Percentiles rank a stretch among this genome's conserved stretches.
Evolutionary conservation across 441 rosid species (phyloP).

Genomic region (Gossypium schwendimanii): DNA sequence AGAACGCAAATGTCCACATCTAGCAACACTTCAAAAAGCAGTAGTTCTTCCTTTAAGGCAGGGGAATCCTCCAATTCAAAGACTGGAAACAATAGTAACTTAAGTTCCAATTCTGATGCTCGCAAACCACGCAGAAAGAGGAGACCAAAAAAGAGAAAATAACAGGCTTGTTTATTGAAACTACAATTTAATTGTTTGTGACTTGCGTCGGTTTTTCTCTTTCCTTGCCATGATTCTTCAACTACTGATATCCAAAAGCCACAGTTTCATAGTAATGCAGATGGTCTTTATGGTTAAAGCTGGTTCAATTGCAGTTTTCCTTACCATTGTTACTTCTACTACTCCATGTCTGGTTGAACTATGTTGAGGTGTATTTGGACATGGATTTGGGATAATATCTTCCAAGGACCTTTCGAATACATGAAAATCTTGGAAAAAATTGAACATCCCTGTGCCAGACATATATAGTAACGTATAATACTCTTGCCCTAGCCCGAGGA

Average conservation of each 20-base stretch:
- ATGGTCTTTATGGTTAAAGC: not conserved
- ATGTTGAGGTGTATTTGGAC: not conserved
- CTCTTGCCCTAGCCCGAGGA: not conserved
- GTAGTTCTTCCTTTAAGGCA: constrained; percentile 39
- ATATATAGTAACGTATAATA: not conserved
- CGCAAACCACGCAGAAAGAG: constrained; percentile 87
- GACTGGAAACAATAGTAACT: constrained; percentile 74
- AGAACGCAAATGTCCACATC: constrained; percentile 56
- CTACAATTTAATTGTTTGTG: not conserved
- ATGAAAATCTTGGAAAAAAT: not conserved
- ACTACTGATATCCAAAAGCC: not conserved
- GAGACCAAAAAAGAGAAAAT: constrained; percentile 87
- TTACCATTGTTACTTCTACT: not conserved
- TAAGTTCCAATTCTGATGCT: constrained; percentile 93
- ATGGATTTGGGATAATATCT: not conserved
- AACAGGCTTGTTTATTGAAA: constrained; percentile 34
- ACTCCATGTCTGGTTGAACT: not conserved
- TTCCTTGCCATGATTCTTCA: not conserved
- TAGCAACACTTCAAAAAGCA: constrained; percentile 59
- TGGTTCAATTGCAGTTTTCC: not conserved
- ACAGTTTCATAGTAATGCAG: not conserved
- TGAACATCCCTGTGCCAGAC: not conserved
- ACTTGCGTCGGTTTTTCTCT: not conserved
- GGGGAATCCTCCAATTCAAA: constrained; percentile 48
- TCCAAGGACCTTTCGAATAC: not conserved